A percentile compares a stretch with the other conserved stretches of the same genome.
phyloP scores from a whole-genome alignment of 176 grass and related monocot species.

The Dactylis glomerata region DNA sequence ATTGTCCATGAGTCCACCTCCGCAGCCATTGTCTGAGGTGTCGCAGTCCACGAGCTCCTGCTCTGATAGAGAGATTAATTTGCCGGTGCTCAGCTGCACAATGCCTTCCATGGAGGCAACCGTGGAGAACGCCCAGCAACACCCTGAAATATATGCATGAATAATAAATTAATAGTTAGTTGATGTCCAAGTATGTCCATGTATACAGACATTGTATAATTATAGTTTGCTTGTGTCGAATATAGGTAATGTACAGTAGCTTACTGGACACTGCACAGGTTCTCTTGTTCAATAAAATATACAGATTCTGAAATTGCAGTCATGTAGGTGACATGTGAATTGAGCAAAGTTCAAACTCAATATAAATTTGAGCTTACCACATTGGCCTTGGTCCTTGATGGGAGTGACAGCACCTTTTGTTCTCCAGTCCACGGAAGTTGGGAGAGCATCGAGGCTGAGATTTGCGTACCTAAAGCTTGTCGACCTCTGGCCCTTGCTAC shows the following conservation, averaged over 20 bases:
- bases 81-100: background rate
- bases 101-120: background rate
- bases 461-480: background rate
- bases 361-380: background rate
- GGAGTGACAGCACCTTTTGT: background rate
- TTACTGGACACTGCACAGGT: background rate
- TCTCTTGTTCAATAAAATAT: background rate
- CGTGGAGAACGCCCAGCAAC: background rate
- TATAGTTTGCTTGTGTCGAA: background rate
- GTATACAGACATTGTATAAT: background rate
- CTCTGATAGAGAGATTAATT: background rate
- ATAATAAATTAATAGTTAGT: background rate
- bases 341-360: background rate
- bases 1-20: background rate
- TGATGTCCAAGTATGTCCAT: background rate
- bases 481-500: background rate
- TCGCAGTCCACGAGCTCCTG: background rate
- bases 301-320: background rate
- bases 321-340: background rate
- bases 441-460: background rate
- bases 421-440: background rate
- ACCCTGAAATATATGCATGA: background rate
- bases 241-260: background rate
- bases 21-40: background rate
- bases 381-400: background rate